These are phyloP conservation scores for Aspergillus unguis DNA, from an alignment of 2,329 filamentous ascomycete species.

Conservation along the genomic window DNA sequence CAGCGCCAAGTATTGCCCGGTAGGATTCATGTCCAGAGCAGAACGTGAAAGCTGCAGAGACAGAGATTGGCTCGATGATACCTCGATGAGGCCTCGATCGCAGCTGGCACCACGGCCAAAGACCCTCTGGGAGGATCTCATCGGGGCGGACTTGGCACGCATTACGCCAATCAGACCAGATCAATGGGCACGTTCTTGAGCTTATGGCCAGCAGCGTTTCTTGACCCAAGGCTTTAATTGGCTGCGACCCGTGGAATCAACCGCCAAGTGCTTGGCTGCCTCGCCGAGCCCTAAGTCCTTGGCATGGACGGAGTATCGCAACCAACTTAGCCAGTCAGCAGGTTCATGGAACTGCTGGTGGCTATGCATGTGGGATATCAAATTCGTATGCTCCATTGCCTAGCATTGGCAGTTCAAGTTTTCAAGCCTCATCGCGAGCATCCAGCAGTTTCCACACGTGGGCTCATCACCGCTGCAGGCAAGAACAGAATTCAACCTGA, in stretches of 20 bases:
- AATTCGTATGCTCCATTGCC: too few species aligned
- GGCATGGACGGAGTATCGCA: too few species aligned
- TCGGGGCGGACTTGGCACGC: constrained; percentile 18
- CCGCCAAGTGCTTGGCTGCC: background rate
- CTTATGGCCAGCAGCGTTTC: constrained; percentile 7
- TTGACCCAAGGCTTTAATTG: background rate
- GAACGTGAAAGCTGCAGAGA: constrained; percentile 12
- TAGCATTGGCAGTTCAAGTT: too few species aligned
- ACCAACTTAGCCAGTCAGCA: too few species aligned
- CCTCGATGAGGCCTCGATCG: background rate
- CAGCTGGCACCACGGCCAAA: too few species aligned
- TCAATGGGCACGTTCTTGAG: constrained; percentile 14
- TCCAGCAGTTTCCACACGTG: too few species aligned
- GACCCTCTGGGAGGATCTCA: background rate
- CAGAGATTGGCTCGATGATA: constrained; percentile 8
- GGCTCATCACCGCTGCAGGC: too few species aligned
- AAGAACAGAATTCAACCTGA: too few species aligned
- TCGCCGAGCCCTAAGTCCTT: background rate
- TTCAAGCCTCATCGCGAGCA: too few species aligned
- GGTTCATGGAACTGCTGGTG: too few species aligned
- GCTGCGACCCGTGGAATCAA: background rate
- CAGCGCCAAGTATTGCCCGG: constrained; percentile 1
- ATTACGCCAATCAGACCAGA: constrained; percentile 2
- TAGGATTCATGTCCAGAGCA: background rate
- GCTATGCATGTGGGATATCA: too few species aligned